Evolutionary conservation across 306 rosid genomes (phyloP).

Genomic region (Medicago arabica): DNA sequence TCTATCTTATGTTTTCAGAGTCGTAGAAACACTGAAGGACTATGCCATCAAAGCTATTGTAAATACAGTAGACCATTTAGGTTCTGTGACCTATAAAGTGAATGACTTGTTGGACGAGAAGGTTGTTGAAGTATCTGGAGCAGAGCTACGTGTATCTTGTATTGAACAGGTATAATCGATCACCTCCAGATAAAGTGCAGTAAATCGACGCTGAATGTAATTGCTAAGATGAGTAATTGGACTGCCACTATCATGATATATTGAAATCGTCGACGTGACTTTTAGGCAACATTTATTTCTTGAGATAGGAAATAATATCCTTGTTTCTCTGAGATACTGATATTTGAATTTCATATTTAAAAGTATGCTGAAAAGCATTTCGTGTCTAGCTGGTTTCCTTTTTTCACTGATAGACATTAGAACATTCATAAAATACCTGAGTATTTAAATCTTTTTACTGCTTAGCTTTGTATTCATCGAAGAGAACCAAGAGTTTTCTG

Average conservation of each 20-base stretch:
- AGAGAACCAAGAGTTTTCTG: conserved; percentile 21
- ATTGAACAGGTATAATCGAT: conserved; percentile 79
- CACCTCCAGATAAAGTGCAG: conserved; percentile 21
- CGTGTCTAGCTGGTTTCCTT: conserved; percentile 8
- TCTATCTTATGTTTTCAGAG: conserved; percentile 52
- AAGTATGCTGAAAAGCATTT: conserved; percentile 25
- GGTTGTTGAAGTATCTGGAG: conserved; percentile 88
- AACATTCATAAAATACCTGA: conserved; percentile 19
- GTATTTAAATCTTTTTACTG: conserved; percentile 1
- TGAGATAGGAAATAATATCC: conserved; percentile 20
- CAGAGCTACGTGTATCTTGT: conserved; percentile 86
- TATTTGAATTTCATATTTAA: neutral
- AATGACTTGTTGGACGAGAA: conserved; percentile 93
- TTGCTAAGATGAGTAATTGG: conserved; percentile 12
- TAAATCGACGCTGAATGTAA: conserved; percentile 5
- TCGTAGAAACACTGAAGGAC: conserved; percentile 93
- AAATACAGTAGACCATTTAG: conserved; percentile 98
- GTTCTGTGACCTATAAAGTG: conserved; percentile 93
- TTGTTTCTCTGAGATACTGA: conserved; percentile 24
- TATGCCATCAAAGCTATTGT: conserved; percentile 96
- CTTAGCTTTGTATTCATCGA: conserved; percentile 7
- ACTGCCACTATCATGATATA: neutral
- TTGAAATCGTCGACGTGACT: conserved; percentile 10
- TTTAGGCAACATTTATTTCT: conserved; percentile 14
- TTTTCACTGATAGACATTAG: neutral